phyloP scores from a whole-genome alignment of 2,329 filamentous ascomycete genomes.

The Sclerotinia sclerotiorum region DNA sequence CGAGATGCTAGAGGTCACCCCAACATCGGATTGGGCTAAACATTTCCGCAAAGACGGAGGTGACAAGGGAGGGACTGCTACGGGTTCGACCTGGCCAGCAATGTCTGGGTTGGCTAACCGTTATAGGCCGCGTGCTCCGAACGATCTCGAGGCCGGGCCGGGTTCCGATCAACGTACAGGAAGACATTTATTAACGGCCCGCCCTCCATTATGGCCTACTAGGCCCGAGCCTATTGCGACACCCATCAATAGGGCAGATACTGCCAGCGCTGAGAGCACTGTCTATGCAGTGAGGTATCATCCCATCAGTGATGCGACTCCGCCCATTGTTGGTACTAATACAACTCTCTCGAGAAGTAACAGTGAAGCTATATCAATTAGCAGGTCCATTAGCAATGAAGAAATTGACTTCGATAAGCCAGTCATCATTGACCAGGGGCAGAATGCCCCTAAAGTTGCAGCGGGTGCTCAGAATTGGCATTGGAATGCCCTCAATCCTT shows the following conservation, averaged over 20 bases:
- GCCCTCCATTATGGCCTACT: constrained; percentile 49
- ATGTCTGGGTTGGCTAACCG: constrained; percentile 36
- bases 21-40: constrained; percentile 52
- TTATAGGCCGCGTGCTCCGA: constrained; percentile 30
- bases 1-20: constrained; percentile 67
- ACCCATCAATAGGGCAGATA: constrained; percentile 61
- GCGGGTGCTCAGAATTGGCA: constrained; percentile 20
- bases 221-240: constrained; percentile 56
- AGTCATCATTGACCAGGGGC: constrained; percentile 34
- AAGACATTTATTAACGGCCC: constrained; percentile 27
- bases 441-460: constrained; percentile 16
- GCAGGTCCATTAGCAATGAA: constrained; percentile 20
- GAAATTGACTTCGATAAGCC: constrained; percentile 27
- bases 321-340: constrained; percentile 24
- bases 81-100: constrained; percentile 49
- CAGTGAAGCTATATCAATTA: constrained; percentile 32
- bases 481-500: constrained; percentile 38
- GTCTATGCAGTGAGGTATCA: constrained; percentile 64
- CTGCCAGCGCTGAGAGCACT: constrained; percentile 62
- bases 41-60: constrained; percentile 32
- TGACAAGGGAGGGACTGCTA: constrained; percentile 28
- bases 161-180: constrained; percentile 20
- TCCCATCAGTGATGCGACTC: constrained; percentile 48
- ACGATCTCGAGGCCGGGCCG: constrained; percentile 33
- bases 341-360: constrained; percentile 29